Evolutionary conservation across 192 early-diverging fungal genomes (phyloP).

Genomic region (Diversispora epigaea): DNA sequence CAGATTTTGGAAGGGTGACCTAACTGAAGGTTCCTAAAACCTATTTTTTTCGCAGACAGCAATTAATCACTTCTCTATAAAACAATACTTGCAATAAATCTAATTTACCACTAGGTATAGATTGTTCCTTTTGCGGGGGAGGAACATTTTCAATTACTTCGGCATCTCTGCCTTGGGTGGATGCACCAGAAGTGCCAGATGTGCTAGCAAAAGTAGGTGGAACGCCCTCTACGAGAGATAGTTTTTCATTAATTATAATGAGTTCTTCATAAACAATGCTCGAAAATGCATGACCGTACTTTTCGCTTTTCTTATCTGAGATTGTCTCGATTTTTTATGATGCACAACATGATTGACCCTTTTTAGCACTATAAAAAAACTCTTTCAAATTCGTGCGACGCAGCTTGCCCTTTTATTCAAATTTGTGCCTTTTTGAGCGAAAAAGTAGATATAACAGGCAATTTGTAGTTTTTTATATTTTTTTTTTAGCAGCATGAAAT

Average conservation of each 20-base stretch:
- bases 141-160: background rate
- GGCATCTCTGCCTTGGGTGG: background rate
- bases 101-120: slow-evolving; percentile 22
- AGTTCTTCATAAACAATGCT: too few species aligned
- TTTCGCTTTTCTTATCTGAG: too few species aligned
- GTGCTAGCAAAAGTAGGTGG: slow-evolving; percentile 12
- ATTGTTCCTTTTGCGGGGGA: background rate
- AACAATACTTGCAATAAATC: slow-evolving; percentile 23
- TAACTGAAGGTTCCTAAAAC: background rate
- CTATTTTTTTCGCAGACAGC: slow-evolving; percentile 7
- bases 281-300: too few species aligned
- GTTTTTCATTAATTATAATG: background rate
- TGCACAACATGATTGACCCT: background rate
- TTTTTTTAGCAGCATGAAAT: too few species aligned
- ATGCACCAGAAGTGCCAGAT: background rate
- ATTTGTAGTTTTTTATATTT: too few species aligned
- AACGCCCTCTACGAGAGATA: background rate
- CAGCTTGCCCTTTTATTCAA: too few species aligned
- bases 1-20: slow-evolving; percentile 1
- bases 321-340: background rate
- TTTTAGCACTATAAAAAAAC: too few species aligned
- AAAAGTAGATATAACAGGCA: too few species aligned
- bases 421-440: too few species aligned
- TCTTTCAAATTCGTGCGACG: too few species aligned
- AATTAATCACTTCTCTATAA: slow-evolving; percentile 16